These are phyloP conservation scores for Platismatia glauca DNA, from an alignment of 495 filamentous ascomycete genomes.

Conservation along the genomic window DNA sequence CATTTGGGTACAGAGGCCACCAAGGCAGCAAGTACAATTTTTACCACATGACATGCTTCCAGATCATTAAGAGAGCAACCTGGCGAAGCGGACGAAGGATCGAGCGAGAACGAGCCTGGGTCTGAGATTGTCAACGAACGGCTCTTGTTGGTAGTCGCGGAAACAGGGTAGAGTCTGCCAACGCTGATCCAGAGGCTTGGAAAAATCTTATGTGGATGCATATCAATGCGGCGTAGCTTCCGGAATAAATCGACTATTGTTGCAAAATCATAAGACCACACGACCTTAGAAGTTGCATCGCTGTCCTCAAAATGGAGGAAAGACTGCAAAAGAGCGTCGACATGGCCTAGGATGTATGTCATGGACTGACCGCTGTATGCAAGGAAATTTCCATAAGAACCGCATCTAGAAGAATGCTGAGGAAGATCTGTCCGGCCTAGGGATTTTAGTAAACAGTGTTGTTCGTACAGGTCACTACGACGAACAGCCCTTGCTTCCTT, in stretches of 20 bases:
- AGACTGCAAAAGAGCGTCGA: conserved; percentile 12
- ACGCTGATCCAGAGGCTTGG: conserved; percentile 53
- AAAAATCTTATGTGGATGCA: conserved; percentile 12
- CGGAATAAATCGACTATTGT: conserved; percentile 9
- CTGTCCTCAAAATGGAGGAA: neutral
- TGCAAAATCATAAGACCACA: conserved; percentile 6
- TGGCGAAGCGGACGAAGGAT: neutral
- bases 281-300: too few species aligned
- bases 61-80: conserved; percentile 34
- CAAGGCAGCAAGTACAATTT: conserved; percentile 49
- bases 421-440: conserved; percentile 9
- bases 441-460: neutral
- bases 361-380: conserved; percentile 12
- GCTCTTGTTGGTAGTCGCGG: neutral
- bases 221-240: conserved; percentile 4
- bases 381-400: neutral
- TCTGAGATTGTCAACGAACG: neutral
- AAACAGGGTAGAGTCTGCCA: conserved; percentile 10
- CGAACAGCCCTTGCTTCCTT: neutral
- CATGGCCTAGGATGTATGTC: conserved; percentile 6
- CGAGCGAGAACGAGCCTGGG: neutral
- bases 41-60: conserved; percentile 49
- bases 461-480: neutral
- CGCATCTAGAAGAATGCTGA: neutral
- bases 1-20: conserved; percentile 42